Base-by-base conservation (phyloP, 805 yeast species). In the Candida hispaniensis region DNA sequence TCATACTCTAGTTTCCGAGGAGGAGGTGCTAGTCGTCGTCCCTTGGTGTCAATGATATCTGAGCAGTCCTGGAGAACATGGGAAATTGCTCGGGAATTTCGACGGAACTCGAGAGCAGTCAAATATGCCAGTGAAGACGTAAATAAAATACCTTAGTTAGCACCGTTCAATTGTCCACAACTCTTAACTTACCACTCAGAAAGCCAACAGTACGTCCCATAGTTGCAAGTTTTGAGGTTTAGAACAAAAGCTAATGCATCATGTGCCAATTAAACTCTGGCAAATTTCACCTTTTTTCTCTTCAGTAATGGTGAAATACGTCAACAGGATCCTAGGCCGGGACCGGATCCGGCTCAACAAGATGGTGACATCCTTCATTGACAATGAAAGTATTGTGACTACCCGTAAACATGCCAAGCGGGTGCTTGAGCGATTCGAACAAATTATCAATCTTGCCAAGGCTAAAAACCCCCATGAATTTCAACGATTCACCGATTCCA, bases 351-450 rank as follows among this genome's bases (percentile, higher is more conserved):
- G 36, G 19, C 36, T 32, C 36, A 32, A 74, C 46, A 79, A 79
- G 51, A 58, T 79, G 48, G 80, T 72, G 13, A 64, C 80, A 2
- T 74, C 79, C 8, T 55, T 79, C 21, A 62, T 79, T 20, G 75
- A 76, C 54, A 72, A 79, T 47, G 91, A 79, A 47, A 65, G 77
- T 12, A 71, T 79, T 38, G 66, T 71, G 5, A 78, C 91, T 1
- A 79, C 93, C 1, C 70, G 69, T 43, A 79, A 81, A 16, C 78
- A 77, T 54, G 86, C 88, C 30, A 75, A 73, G 52, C 73, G 73
- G 41, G 70, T 83, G 0, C 78, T 73, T 40, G 62, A 70, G 19
- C 53, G 67, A 23, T 73, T 77, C 2, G 88, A 80, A 44, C 68
- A 67, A 41, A 52, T 78, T 26, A 74, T 80, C 44, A 67, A 75